Percentiles rank a stretch among this genome's conserved stretches.
Conservation (phyloP, 148 eudicot species). For the Diospyros kaki region DNA sequence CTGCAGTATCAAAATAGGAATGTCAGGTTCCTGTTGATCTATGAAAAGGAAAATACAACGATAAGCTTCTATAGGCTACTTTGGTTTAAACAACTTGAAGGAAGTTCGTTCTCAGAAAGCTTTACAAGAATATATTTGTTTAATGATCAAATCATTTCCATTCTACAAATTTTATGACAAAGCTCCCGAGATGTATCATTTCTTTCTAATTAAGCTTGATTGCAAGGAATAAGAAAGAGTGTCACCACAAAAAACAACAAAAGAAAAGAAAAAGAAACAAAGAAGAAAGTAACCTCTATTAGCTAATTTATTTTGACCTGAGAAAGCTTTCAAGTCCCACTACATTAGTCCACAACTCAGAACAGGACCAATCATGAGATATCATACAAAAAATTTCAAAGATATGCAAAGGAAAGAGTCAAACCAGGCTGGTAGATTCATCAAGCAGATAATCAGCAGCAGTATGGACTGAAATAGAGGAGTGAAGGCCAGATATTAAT, state of each 20-base stretch:
- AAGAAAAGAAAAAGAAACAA: too few relatives aligned
- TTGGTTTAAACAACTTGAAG: not conserved
- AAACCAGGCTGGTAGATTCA: constrained; percentile 67
- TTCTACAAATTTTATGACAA: not conserved
- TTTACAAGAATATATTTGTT: not conserved
- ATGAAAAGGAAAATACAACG: not conserved
- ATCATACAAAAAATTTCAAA: not conserved
- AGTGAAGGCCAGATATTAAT: constrained; percentile 87
- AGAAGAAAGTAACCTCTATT: not conserved
- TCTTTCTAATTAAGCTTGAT: not conserved
- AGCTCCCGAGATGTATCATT: not conserved
- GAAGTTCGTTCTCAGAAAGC: not conserved
- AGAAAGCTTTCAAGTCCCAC: not conserved
- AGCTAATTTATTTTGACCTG: not conserved
- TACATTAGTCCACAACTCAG: not conserved
- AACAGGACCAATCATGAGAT: not conserved
- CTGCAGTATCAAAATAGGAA: constrained; percentile 40
- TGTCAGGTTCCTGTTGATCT: constrained; percentile 2
- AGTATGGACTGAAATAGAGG: constrained; percentile 88
- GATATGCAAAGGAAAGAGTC: not conserved
- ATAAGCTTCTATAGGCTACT: not conserved
- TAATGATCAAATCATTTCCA: not conserved
- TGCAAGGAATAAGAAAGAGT: too few relatives aligned
- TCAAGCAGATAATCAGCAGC: constrained; percentile 91
- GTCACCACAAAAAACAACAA: too few relatives aligned